These are phyloP conservation scores for Centaurea solstitialis DNA, from an alignment of 129 eudicot species.

Conservation along the genomic window DNA sequence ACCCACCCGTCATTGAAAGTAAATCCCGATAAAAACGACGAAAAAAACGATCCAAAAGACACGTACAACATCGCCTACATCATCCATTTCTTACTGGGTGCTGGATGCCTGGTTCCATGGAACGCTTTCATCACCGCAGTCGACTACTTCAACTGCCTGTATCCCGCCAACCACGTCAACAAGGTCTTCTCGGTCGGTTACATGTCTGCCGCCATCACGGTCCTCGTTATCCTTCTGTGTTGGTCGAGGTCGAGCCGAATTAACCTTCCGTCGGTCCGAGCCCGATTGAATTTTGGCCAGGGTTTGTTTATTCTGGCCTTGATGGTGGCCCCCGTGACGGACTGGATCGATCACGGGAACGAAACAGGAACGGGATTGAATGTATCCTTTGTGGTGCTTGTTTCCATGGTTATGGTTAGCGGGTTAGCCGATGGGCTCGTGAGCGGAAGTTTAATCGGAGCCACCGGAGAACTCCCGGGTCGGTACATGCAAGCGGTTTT, in stretches of 20 bases:
- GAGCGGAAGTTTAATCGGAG: slow-evolving; percentile 43
- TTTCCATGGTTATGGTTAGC: slow-evolving; percentile 27
- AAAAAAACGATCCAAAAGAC: slow-evolving; percentile 23
- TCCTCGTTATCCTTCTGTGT: slow-evolving; percentile 24
- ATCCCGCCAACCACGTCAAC: slow-evolving; percentile 35
- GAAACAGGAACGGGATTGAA: neutral
- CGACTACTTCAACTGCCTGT: slow-evolving; percentile 43
- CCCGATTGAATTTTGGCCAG: slow-evolving; percentile 38
- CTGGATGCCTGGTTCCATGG: slow-evolving; percentile 45
- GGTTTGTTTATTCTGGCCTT: slow-evolving; percentile 33
- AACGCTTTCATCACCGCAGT: slow-evolving; percentile 44
- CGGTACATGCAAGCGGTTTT: slow-evolving; percentile 51
- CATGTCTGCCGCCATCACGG: slow-evolving; percentile 7
- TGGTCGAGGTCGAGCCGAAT: slow-evolving; percentile 2
- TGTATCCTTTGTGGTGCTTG: slow-evolving; percentile 31
- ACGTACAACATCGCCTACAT: slow-evolving; percentile 28
- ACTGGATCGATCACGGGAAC: slow-evolving; percentile 25
- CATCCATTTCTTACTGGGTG: slow-evolving; percentile 42
- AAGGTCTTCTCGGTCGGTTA: slow-evolving; percentile 35
- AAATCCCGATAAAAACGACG: neutral
- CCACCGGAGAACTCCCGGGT: slow-evolving; percentile 45
- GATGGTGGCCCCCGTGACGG: slow-evolving; percentile 44
- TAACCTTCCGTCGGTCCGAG: slow-evolving; percentile 26
- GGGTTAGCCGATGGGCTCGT: slow-evolving; percentile 46
- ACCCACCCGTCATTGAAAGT: neutral